phyloP scores from a whole-genome alignment of 441 rosid species.

The Erodium moschatum region DNA sequence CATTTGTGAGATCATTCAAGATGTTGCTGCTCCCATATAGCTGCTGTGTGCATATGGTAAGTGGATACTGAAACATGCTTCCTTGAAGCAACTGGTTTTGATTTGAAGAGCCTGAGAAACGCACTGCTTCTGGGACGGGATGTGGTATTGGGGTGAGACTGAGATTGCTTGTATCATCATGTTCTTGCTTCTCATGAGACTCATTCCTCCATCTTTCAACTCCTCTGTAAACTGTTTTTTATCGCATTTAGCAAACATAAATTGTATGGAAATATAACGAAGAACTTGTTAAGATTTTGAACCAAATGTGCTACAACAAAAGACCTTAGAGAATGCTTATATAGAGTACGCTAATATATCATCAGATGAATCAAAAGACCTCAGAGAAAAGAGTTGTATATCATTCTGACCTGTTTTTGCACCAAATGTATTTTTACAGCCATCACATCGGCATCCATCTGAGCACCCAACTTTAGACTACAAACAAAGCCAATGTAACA shows the following conservation, averaged over 20 bases:
- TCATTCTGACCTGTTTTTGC: conserved; percentile 34
- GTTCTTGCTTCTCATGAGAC: conserved; percentile 22
- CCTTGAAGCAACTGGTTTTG: background rate
- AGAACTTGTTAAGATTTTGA: no score
- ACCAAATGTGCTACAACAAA: no score
- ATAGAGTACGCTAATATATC: no score
- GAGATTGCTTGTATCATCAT: conserved; percentile 15
- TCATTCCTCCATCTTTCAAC: conserved; percentile 20
- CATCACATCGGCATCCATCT: conserved; percentile 39
- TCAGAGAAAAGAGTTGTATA: background rate
- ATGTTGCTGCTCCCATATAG: conserved; percentile 6
- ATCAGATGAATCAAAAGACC: background rate
- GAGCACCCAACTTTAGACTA: conserved; percentile 53
- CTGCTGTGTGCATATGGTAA: conserved; percentile 15
- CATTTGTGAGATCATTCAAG: conserved; percentile 10
- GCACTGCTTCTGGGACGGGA: background rate
- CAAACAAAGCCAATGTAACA: background rate
- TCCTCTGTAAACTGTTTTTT: conserved; percentile 19
- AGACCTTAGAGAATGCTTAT: no score
- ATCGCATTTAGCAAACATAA: background rate
- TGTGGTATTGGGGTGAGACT: no score
- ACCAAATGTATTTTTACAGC: conserved; percentile 35
- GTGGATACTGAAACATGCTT: background rate
- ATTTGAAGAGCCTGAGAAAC: background rate
- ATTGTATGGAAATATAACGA: no score